Conservation (phyloP, 1,139 yeast genomes). For the Magnusiomyces ingens region DNA sequence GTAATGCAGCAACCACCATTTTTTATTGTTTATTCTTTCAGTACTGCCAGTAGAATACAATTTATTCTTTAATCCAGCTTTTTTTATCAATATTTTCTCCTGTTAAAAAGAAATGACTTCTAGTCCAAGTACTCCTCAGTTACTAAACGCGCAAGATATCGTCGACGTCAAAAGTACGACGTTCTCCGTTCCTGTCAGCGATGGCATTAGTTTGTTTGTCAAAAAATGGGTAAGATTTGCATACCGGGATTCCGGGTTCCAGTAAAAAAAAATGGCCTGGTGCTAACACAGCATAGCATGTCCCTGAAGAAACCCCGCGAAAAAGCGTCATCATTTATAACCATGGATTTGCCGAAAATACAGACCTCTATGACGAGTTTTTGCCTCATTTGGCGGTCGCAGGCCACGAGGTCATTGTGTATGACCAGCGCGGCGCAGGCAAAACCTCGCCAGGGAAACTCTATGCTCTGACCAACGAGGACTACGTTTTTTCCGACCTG, state of each 20-base stretch:
- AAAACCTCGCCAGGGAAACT: slow-evolving; percentile 47
- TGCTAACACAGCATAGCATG: slow-evolving; percentile 3
- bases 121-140: background rate
- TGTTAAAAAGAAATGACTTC: too few relatives aligned
- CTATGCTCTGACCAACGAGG: slow-evolving; percentile 62
- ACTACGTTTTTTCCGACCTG: slow-evolving; percentile 56
- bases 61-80: too few relatives aligned
- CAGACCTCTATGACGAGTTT: slow-evolving; percentile 43
- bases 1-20: too few relatives aligned
- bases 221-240: slow-evolving; percentile 17
- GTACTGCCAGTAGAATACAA: too few relatives aligned
- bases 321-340: slow-evolving; percentile 51
- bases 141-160: background rate
- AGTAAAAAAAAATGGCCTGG: background rate
- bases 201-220: slow-evolving; percentile 20
- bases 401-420: slow-evolving; percentile 72
- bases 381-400: slow-evolving; percentile 49
- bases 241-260: background rate
- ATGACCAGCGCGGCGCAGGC: slow-evolving; percentile 89
- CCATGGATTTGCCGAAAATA: slow-evolving; percentile 76
- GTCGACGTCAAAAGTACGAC: background rate
- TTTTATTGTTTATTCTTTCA: too few relatives aligned
- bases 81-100: too few relatives aligned
- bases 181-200: slow-evolving; percentile 4
- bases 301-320: slow-evolving; percentile 29